phyloP scores from a whole-genome alignment of 805 yeast genomes.

The Hanseniaspora taiwanica region DNA sequence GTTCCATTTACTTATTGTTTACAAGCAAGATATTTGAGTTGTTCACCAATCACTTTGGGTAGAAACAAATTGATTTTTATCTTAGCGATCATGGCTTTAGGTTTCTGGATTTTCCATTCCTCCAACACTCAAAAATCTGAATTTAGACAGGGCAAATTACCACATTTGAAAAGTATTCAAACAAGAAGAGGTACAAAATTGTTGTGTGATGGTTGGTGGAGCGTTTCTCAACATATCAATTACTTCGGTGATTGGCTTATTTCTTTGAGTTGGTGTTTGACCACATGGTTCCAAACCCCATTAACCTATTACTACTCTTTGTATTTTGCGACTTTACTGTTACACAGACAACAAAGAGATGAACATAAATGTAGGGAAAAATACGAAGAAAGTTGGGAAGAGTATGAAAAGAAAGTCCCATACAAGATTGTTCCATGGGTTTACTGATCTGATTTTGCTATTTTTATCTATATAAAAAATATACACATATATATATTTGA shows the following conservation, averaged over 20 bases:
- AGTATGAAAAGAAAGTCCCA: constrained; percentile 71
- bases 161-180: constrained; percentile 53
- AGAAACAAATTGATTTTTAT: constrained; percentile 26
- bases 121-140: constrained; percentile 76
- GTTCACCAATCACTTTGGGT: constrained; percentile 47
- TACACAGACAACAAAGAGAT: constrained; percentile 86
- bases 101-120: constrained; percentile 72
- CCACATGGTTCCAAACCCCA: constrained; percentile 71
- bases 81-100: constrained; percentile 37
- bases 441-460: constrained; percentile 32
- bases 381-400: constrained; percentile 77
- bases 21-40: constrained; percentile 71
- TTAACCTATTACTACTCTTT: constrained; percentile 78
- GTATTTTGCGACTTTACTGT: constrained; percentile 67
- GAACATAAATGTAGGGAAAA: constrained; percentile 80
- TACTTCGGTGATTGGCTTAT: constrained; percentile 93
- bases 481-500: background rate
- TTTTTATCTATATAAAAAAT: background rate
- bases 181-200: constrained; percentile 71
- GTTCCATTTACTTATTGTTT: constrained; percentile 86
- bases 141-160: constrained; percentile 67
- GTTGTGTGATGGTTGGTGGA: constrained; percentile 94
- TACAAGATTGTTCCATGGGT: constrained; percentile 83
- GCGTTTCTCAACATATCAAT: constrained; percentile 79
- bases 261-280: constrained; percentile 84